Evolutionary conservation across 306 rosid species (phyloP), one percentile per base, ranked within the genome.

Genomic region (Ormosia emarginata): DNA sequence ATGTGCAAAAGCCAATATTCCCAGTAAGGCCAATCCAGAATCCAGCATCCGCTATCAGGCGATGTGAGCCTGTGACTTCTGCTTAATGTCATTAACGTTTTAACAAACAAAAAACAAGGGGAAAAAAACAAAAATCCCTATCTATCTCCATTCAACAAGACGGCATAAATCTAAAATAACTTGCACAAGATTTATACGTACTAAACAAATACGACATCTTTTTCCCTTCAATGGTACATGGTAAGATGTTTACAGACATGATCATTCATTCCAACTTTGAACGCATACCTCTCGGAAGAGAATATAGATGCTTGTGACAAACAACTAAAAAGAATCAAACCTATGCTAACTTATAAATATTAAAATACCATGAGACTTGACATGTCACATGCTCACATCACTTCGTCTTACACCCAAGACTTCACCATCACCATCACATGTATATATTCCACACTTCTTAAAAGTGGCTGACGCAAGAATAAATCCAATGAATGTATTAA

Each of bases 401-500:
- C 82, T 74, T 33, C 41, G 47, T 76, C 87, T 73, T 53, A 67
- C 64, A 77, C 85, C 94, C 83, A 88, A 80, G 74, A 84, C 83
- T 83, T 81, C 83, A 49, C 66, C 79, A 50, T 72, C 86, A 77
- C 77, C 85, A 82, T 68, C 81, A 87, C 80, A 91, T 84, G 90
- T 88, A 83, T 87, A 81, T 88, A 80, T 57, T 83, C 82, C 97
- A 92, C 92, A 85, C 90, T 87, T 83, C 79, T 83, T 86, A 85
- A 86, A 74, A 84, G 89, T 90, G 81, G 85, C 90, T 91, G 80
- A 85, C 88, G 87, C 94, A 94, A 89, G 98, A 94, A 94, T 94
- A 91, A 94, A 94, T 94, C 94, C 98, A 94, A 94, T 94, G 94
- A 90, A 90, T 89, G 88, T 84, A 91, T 90, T 17, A 84, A 81